Evolutionary conservation across 306 rosid genomes (phyloP).

Genomic region (Prunus campanulata): DNA sequence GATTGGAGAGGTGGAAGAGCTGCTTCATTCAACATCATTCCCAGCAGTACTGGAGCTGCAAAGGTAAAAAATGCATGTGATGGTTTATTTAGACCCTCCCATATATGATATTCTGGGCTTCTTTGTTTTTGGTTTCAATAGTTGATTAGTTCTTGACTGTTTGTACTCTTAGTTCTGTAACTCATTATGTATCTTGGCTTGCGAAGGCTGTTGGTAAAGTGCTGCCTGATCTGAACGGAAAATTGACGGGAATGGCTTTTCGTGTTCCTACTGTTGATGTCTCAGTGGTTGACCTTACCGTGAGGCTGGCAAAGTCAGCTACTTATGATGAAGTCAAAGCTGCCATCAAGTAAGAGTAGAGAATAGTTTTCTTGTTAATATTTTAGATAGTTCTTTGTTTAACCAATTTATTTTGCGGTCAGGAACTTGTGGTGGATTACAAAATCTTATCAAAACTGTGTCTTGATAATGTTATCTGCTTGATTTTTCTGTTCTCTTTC

Average conservation of each 20-base stretch:
- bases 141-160: too few species aligned
- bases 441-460: not conserved
- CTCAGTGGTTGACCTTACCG: conserved; percentile 76
- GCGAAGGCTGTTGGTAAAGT: conserved; percentile 71
- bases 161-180: not conserved
- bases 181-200: not conserved
- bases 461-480: not conserved
- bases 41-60: conserved; percentile 93
- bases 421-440: not conserved
- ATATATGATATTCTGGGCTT: not conserved
- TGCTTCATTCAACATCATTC: conserved; percentile 93
- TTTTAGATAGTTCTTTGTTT: not conserved
- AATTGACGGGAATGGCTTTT: conserved; percentile 82
- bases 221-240: conserved; percentile 68
- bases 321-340: conserved; percentile 52
- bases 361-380: not conserved
- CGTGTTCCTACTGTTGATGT: conserved; percentile 82
- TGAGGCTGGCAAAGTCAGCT: conserved; percentile 57
- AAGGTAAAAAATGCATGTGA: conserved; percentile 45
- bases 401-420: not conserved
- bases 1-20: conserved; percentile 99
- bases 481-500: not conserved
- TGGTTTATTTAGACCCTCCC: not conserved
- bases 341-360: conserved; percentile 61
- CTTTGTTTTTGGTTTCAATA: not conserved